A percentile compares a stretch with the other conserved stretches of the same genome.
phyloP scores from a whole-genome alignment of 2,329 filamentous ascomycete genomes.

The Ophiostoma sp. region DNA sequence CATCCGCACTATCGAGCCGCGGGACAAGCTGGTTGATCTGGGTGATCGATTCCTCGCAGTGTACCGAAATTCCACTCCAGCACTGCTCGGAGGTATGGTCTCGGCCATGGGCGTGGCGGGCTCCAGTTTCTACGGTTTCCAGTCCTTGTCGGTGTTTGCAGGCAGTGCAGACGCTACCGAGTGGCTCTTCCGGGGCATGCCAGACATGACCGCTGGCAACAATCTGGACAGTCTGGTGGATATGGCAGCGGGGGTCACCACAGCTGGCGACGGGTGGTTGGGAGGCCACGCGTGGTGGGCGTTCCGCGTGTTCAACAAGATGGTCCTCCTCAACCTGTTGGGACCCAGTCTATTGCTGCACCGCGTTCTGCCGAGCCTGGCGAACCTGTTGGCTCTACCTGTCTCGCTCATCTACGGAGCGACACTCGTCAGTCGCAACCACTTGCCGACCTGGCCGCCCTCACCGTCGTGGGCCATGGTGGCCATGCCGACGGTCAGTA shows the following conservation, averaged over 20 bases:
- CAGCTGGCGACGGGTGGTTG: not conserved
- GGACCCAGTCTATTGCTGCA: constrained; percentile 49
- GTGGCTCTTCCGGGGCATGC: constrained; percentile 39
- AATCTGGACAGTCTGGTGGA: not conserved
- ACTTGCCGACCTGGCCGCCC: constrained; percentile 55
- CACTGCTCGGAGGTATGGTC: constrained; percentile 65
- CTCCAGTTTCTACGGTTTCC: constrained; percentile 54
- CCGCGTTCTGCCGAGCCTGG: constrained; percentile 46
- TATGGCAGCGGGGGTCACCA: not conserved
- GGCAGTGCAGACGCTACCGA: constrained; percentile 47
- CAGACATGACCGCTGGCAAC: not conserved
- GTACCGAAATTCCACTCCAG: constrained; percentile 57
- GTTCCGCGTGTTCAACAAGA: constrained; percentile 22
- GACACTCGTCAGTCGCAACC: constrained; percentile 47
- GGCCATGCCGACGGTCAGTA: constrained; percentile 48
- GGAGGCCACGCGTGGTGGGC: not conserved
- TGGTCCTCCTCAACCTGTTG: constrained; percentile 42
- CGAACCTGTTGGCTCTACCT: constrained; percentile 46
- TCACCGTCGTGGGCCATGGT: constrained; percentile 53
- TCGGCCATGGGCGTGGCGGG: constrained; percentile 53
- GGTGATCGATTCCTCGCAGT: constrained; percentile 59
- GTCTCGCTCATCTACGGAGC: constrained; percentile 48
- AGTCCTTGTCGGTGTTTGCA: constrained; percentile 54
- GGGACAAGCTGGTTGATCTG: constrained; percentile 69
- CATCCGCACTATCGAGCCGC: constrained; percentile 74